These are phyloP conservation scores for Beta lomatogona DNA, from an alignment of 179 eudicot genomes.

Conservation along the genomic window DNA sequence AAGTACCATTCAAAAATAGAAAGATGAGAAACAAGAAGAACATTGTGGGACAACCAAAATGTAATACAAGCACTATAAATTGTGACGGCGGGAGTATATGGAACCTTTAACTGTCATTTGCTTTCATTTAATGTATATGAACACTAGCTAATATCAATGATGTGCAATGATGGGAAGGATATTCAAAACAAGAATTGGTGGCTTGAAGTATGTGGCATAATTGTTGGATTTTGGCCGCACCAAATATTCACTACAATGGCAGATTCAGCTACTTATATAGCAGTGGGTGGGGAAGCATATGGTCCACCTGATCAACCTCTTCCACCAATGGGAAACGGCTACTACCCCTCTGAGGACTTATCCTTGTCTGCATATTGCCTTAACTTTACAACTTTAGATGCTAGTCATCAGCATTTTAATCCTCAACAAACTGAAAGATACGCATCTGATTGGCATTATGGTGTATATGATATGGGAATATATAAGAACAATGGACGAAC, in stretches of 20 bases:
- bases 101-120: too few species aligned
- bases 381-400: not conserved
- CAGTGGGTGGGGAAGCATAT: constrained; percentile 16
- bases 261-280: constrained; percentile 1
- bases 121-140: too few species aligned
- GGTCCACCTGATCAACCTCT: not conserved
- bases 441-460: not conserved
- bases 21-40: too few species aligned
- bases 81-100: too few species aligned
- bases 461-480: not conserved
- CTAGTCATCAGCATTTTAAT: not conserved
- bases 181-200: not conserved
- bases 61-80: too few species aligned
- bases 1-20: too few species aligned
- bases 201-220: not conserved
- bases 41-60: too few species aligned
- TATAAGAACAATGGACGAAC: not conserved
- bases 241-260: constrained; percentile 14
- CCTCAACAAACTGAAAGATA: not conserved
- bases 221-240: constrained; percentile 18
- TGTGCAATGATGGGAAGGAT: not conserved
- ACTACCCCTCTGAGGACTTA: constrained; percentile 11
- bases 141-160: too few species aligned
- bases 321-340: constrained; percentile 23
- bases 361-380: not conserved